Evolutionary conservation across 2,329 filamentous ascomycete species (phyloP), one percentile per base, ranked within the genome.

Genomic region (Talaromyces sp.): DNA sequence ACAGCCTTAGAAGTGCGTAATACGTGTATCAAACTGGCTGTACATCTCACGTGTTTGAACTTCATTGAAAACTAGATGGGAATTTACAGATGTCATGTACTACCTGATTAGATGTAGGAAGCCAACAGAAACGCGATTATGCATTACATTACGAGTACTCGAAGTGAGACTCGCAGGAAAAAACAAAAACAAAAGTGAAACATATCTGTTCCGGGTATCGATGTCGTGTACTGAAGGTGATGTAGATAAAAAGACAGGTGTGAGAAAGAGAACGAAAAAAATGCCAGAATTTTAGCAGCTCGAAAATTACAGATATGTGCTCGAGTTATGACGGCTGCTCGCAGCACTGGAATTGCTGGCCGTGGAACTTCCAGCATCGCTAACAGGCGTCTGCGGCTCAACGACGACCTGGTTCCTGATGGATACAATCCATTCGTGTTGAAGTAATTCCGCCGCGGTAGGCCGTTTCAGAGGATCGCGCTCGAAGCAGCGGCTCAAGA

Each of bases 401-500:
- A 80, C 70, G 14, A 82, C 81, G 16, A 83, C 80, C 68, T 82
- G 78, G 64, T 80, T 75, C 59, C 81, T 73, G 67, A 83, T 83
- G 33, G 78, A 81, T 64, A 81, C 78, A 49, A 90, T 89, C 95
- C 95, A 99, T 74, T 96, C 92, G 76, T 98, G 93, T 77, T 97
- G 92, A 64, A 99, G 83, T 66, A 99, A 80, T 77, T 98, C 95
- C 1, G 93, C 88, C 1, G 95, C 94, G 37, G 89, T 91, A 19
- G 91, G 89, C 66, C 95, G 84, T 74, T 89, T 89, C 68, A 84
- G 84, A 2, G 95, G 92, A 77, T 98, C 93, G 22, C 91, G 86
- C 66, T 91, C 85, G 73, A 99, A 98, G 81, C 94, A 98, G 69
- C 86, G 87, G 71, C 87, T 87, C 69, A 99, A 78, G 74, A 99